Evolutionary conservation across 768 basidiomycete genomes (phyloP).

Genomic region (Rhodotorula graminis): DNA sequence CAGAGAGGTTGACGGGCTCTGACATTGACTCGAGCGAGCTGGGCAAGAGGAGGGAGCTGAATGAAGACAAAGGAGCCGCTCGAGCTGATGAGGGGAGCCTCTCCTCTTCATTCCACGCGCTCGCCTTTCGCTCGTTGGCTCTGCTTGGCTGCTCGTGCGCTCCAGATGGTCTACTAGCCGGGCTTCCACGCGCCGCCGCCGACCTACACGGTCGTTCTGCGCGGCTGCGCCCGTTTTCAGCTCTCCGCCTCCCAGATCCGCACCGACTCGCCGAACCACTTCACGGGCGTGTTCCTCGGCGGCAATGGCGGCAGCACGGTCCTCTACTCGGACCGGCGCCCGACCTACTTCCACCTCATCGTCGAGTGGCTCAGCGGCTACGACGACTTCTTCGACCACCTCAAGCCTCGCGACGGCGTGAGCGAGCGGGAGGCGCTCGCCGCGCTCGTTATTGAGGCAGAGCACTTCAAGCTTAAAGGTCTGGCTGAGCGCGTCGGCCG

Average conservation of each 20-base stretch:
- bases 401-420: not conserved
- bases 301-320: not conserved
- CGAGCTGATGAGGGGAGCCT: not conserved
- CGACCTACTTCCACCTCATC: not conserved
- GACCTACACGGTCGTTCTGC: not conserved
- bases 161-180: too few species aligned
- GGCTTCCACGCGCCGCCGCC: too few species aligned
- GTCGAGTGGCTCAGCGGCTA: conserved; percentile 2
- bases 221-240: not conserved
- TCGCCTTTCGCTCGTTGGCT: too few species aligned
- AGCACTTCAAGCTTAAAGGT: conserved; percentile 4
- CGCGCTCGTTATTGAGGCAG: not conserved
- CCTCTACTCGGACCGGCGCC: not conserved
- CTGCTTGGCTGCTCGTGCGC: too few species aligned
- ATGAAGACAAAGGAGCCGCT: too few species aligned
- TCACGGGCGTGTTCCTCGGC: not conserved
- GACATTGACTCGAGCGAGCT: not conserved
- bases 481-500: not conserved
- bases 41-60: not conserved
- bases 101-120: too few species aligned
- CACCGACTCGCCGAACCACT: not conserved
- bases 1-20: not conserved
- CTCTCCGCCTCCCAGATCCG: not conserved
- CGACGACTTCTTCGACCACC: not conserved
- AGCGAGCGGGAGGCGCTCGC: not conserved